Percentiles rank a stretch among this genome's conserved stretches.
Evolutionary conservation across 2,329 filamentous ascomycete genomes (phyloP).

Genomic region (Alternaria metachromatica): DNA sequence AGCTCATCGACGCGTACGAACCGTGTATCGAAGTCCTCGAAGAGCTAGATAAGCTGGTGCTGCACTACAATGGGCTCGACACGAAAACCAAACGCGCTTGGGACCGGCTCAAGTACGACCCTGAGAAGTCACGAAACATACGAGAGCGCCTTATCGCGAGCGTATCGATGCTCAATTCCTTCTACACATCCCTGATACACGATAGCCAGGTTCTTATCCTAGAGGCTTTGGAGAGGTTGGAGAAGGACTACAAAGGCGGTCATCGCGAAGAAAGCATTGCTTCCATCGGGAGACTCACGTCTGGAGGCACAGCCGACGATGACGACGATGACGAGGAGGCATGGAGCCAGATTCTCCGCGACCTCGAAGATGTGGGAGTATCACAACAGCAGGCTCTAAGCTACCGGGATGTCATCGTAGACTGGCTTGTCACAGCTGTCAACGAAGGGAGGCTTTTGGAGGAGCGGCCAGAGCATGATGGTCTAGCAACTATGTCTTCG

Average conservation of each 20-base stretch:
- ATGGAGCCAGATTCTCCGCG: conserved; percentile 41
- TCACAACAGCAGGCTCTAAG: conserved; percentile 27
- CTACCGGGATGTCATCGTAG: conserved; percentile 38
- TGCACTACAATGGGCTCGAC: conserved; percentile 39
- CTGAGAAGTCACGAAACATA: conserved; percentile 26
- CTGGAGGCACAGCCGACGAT: conserved; percentile 10
- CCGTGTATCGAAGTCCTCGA: conserved; percentile 34
- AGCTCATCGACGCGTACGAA: conserved; percentile 30
- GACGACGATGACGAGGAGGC: conserved; percentile 33
- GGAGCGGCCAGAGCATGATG: conserved; percentile 14
- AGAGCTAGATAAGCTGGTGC: conserved; percentile 34
- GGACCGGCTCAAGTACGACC: conserved; percentile 41
- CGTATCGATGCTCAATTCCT: conserved; percentile 34
- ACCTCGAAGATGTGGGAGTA: conserved; percentile 42
- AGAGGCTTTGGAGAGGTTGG: conserved; percentile 37
- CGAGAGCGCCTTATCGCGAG: conserved; percentile 32
- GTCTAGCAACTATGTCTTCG: conserved; percentile 7
- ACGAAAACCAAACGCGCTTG: conserved; percentile 38
- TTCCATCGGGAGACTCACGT: conserved; percentile 33
- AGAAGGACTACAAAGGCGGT: conserved; percentile 38
- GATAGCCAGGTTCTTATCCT: conserved; percentile 40
- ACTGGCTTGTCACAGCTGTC: conserved; percentile 41
- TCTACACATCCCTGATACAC: conserved; percentile 37
- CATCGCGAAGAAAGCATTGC: conserved; percentile 38
- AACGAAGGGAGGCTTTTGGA: conserved; percentile 40